A percentile compares a stretch with the other conserved stretches of the same genome.
Conservation (phyloP, 768 basidiomycete species). For the Sutorius australiensis region DNA sequence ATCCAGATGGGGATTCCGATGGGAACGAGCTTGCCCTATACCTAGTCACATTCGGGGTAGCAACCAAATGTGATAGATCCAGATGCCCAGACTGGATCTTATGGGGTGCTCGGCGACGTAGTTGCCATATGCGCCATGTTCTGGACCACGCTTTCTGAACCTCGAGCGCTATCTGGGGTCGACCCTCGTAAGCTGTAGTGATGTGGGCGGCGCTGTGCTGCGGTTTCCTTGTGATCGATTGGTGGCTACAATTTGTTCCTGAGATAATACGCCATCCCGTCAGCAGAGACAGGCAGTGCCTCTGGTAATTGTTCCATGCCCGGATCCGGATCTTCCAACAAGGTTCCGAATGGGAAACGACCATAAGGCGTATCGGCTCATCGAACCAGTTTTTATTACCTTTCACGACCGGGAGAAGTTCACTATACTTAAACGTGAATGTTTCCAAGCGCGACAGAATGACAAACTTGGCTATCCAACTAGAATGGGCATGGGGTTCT, state of each 20-base stretch:
- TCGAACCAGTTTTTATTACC: slow-evolving; percentile 26
- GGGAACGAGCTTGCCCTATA: slow-evolving; percentile 38
- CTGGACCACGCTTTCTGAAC: slow-evolving; percentile 26
- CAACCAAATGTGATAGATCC: slow-evolving; percentile 23
- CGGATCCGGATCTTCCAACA: slow-evolving; percentile 32
- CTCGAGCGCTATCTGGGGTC: slow-evolving; percentile 24
- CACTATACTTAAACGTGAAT: slow-evolving; percentile 16
- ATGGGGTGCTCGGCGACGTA: slow-evolving; percentile 34
- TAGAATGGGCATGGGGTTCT: slow-evolving; percentile 23
- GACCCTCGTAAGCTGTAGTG: slow-evolving; percentile 11
- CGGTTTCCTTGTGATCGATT: slow-evolving; percentile 27
- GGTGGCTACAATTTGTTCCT: slow-evolving; percentile 29
- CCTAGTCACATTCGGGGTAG: slow-evolving; percentile 40
- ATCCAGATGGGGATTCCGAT: slow-evolving; percentile 63
- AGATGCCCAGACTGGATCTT: slow-evolving; percentile 23
- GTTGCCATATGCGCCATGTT: slow-evolving; percentile 36
- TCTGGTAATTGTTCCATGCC: slow-evolving; percentile 26
- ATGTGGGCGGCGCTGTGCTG: slow-evolving; percentile 21
- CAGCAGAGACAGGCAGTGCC: slow-evolving; percentile 28
- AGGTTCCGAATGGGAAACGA: slow-evolving; percentile 26
- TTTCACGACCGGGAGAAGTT: slow-evolving; percentile 22
- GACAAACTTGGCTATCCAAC: slow-evolving; percentile 11
- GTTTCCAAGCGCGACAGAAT: slow-evolving; percentile 13
- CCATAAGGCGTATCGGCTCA: slow-evolving; percentile 21
- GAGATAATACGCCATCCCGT: slow-evolving; percentile 18